Percentiles rank a stretch among this genome's conserved stretches.
Evolutionary conservation across 2,329 filamentous ascomycete genomes (phyloP).

Genomic region (Calonectria montana): DNA sequence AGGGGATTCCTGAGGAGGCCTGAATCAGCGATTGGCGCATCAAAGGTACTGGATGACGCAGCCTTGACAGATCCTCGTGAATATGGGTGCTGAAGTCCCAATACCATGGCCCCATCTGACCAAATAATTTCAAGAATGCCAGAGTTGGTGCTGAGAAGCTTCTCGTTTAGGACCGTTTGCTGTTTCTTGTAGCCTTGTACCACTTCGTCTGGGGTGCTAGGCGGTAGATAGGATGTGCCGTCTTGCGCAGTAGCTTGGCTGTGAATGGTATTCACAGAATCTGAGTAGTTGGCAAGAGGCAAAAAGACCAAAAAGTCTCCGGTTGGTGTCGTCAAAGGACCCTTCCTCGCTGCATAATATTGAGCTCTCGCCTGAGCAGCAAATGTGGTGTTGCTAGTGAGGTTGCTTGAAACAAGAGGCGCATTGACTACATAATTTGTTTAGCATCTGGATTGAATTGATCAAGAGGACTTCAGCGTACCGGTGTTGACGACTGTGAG

Average conservation of each 20-base stretch:
- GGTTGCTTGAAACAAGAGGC: neutral
- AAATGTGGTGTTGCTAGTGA: neutral
- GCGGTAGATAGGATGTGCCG: neutral
- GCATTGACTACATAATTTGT: neutral
- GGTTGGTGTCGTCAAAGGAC: neutral
- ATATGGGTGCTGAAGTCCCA: neutral
- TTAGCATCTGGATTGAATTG: no score
- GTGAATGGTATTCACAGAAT: neutral
- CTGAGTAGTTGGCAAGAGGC: neutral
- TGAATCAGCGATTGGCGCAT: neutral
- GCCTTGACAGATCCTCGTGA: neutral
- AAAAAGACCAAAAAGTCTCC: neutral
- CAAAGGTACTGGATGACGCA: neutral
- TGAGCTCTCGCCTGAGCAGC: neutral
- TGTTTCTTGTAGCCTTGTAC: neutral
- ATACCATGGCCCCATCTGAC: neutral
- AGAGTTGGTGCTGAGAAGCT: neutral
- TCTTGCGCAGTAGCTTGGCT: neutral
- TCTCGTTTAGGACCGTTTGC: neutral
- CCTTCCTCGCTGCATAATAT: neutral
- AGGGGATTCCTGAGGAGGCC: neutral
- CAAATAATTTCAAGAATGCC: neutral
- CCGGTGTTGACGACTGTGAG: neutral
- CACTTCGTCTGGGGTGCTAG: neutral
- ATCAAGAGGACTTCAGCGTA: neutral